Evolutionary conservation across 192 early-diverging fungal genomes (phyloP).

Genomic region (Gryganskiella cystojenkinii): DNA sequence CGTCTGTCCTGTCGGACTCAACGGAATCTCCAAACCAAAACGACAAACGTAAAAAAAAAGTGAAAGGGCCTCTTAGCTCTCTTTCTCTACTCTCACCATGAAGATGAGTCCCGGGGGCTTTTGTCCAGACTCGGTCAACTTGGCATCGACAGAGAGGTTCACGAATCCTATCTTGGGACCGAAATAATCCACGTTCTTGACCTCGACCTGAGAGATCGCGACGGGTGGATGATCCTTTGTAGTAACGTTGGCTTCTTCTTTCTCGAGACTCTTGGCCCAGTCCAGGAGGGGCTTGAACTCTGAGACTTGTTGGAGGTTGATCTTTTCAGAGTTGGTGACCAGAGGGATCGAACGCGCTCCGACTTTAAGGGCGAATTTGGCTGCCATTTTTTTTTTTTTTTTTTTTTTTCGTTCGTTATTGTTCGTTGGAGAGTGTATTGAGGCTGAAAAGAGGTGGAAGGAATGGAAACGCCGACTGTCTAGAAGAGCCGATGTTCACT

Average conservation of each 20-base stretch:
- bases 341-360: slow-evolving; percentile 44
- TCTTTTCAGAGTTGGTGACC: slow-evolving; percentile 30
- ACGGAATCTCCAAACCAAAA: background rate
- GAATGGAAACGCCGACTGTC: no score
- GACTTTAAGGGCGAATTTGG: slow-evolving; percentile 34
- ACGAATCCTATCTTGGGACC: slow-evolving; percentile 76
- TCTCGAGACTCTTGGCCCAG: slow-evolving; percentile 61
- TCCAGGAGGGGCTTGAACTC: slow-evolving; percentile 69
- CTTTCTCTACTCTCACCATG: slow-evolving; percentile 63
- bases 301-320: slow-evolving; percentile 49
- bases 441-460: no score
- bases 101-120: slow-evolving; percentile 81
- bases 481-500: no score
- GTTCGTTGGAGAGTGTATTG: no score
- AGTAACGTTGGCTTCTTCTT: slow-evolving; percentile 36
- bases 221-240: slow-evolving; percentile 35
- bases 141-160: slow-evolving; percentile 72
- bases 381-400: slow-evolving; percentile 30
- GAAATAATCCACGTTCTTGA: slow-evolving; percentile 84
- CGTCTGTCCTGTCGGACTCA: background rate
- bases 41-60: background rate
- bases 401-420: no score
- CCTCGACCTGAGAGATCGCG: slow-evolving; percentile 58
- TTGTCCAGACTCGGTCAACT: slow-evolving; percentile 57
- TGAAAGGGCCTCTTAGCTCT: background rate